phyloP scores from a whole-genome alignment of 345 rosid genomes.

The Eucalyptus pauciflora region DNA sequence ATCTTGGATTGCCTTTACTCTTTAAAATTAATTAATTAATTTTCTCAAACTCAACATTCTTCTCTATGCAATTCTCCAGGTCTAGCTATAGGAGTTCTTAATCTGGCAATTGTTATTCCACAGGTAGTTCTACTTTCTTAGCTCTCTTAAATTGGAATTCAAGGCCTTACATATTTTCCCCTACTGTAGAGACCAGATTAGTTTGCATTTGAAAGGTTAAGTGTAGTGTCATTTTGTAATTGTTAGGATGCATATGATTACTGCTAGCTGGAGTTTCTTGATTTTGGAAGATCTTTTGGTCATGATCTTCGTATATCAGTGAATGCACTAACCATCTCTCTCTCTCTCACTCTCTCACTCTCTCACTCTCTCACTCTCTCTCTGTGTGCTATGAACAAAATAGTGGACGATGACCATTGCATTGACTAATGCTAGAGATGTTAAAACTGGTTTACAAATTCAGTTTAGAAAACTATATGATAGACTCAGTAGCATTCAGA shows the following conservation, averaged over 20 bases:
- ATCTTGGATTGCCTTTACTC: not conserved
- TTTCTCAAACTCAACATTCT: not conserved
- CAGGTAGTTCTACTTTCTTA: slow-evolving; percentile 29
- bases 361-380: not conserved
- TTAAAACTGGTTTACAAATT: not conserved
- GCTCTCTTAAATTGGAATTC: not conserved
- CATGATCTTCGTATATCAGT: not conserved
- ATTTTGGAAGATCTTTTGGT: not conserved
- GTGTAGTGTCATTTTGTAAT: not conserved
- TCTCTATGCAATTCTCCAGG: slow-evolving; percentile 32
- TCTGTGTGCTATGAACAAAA: not conserved
- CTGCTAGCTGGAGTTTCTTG: not conserved
- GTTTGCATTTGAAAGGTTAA: not conserved
- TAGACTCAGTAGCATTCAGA: not conserved
- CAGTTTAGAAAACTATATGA: not conserved
- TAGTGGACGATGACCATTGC: not conserved
- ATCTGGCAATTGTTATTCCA: slow-evolving; percentile 89
- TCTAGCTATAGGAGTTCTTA: slow-evolving; percentile 89
- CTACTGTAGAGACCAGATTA: not conserved
- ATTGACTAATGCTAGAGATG: not conserved
- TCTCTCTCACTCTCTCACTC: not conserved
- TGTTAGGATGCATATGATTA: not conserved
- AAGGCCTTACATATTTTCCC: not conserved
- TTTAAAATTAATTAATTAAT: not conserved
- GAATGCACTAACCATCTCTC: not conserved